Conservation (phyloP, 257 asterid species). For the Handroanthus guayacan region DNA sequence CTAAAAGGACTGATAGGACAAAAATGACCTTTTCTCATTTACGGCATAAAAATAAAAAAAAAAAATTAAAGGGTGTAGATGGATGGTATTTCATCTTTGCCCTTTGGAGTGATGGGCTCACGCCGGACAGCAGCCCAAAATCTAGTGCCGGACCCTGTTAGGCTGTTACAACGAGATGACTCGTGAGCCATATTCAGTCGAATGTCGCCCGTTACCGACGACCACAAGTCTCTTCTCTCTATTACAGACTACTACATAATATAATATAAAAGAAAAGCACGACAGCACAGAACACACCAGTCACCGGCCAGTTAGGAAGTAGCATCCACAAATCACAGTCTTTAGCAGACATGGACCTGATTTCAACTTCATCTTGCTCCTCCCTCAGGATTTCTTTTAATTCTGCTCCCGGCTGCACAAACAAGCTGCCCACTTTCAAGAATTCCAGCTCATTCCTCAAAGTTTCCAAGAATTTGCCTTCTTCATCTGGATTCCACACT, state of each 20-base stretch:
- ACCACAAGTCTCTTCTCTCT: not conserved
- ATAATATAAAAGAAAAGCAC: not conserved
- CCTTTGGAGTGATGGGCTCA: too few species aligned
- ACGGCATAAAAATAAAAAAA: not conserved
- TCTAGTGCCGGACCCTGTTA: too few species aligned
- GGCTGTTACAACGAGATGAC: too few species aligned
- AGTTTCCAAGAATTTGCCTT: slow-evolving; percentile 38
- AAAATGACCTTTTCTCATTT: not conserved
- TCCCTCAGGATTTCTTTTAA: slow-evolving; percentile 37
- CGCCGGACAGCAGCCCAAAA: too few species aligned
- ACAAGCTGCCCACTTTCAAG: slow-evolving; percentile 34
- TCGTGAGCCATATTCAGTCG: too few species aligned
- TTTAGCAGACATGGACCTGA: slow-evolving; percentile 57
- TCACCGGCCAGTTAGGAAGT: not conserved
- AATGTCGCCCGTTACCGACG: not conserved
- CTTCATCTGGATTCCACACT: slow-evolving; percentile 32
- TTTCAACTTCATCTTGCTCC: slow-evolving; percentile 51
- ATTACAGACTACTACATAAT: not conserved
- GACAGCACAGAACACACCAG: too few species aligned
- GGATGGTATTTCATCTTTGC: too few species aligned
- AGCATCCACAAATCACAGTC: not conserved
- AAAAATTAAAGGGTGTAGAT: too few species aligned
- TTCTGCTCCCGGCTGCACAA: slow-evolving; percentile 26
- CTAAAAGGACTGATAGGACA: not conserved
- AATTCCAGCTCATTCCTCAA: slow-evolving; percentile 35